Base-by-base conservation (phyloP, 2,329 filamentous ascomycete genomes). In the Boeremia lycopersici region DNA sequence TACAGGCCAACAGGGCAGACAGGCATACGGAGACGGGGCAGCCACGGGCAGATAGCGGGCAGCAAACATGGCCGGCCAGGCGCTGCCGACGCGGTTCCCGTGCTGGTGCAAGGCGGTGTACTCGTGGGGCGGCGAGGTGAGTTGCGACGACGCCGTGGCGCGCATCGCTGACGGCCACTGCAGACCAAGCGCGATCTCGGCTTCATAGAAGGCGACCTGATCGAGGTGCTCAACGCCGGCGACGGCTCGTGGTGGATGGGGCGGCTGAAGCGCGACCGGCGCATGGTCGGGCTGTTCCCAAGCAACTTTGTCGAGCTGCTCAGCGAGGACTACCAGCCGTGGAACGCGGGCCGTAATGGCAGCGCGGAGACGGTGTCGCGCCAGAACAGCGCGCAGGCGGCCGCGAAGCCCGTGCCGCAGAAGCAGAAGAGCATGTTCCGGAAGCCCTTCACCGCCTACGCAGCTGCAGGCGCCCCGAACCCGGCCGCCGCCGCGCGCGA, bases 191-290 rank as follows among this genome's bases (percentile, higher is more conserved):
- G 89, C 74, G 95, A 99, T 73, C 83, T 99, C 53, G 95, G 95
- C 13, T 99, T 99, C 76, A 89, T 99, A 65, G 95, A 99, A 76
- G 95, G 95, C 61, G 95, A 99, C 77, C 78, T 99, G 63, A 99
- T 99, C 74, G 95, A 99, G 84, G 97, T 93, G 71, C 82, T 99
- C 48, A 99, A 99, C 74, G 95, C 95, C 17, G 95, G 95, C 60
- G 95, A 99, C 78, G 95, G 95, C 47, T 93, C 91, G 41, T 99
- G 95, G 95, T 99, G 95, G 95, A 96, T 93, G 78, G 95, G 95
- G 42, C 86, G 93, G 60, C 78, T 99, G 71, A 90, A 88, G 71
- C 86, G 95, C 65, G 95, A 99, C 77, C 89, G 90, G 74, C 87
- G 93, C 70, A 92, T 93, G 69, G 88, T 97, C 68, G 95, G 95